Conservation (phyloP, 2,329 filamentous ascomycete genomes). For the Penicillium sp. region DNA sequence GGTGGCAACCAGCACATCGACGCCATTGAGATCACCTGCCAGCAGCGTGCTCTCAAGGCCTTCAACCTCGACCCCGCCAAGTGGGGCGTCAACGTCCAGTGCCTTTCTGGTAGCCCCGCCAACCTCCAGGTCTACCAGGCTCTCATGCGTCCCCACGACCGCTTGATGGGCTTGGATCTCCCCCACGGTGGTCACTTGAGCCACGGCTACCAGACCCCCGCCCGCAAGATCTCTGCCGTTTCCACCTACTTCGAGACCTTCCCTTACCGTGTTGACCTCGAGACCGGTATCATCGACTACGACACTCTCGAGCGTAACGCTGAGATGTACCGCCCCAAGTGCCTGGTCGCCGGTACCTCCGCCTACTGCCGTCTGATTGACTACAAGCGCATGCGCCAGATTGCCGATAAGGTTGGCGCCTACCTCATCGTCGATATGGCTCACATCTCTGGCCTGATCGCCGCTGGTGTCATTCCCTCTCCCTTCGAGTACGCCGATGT, state of each 20-base stretch:
- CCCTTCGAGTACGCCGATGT: conserved; percentile 90
- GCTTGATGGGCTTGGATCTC: conserved; percentile 94
- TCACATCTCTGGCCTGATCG: conserved; percentile 91
- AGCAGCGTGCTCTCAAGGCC: conserved; percentile 85
- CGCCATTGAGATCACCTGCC: conserved; percentile 91
- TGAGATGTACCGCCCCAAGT: conserved; percentile 86
- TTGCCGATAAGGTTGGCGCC: conserved; percentile 85
- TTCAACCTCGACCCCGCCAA: conserved; percentile 83
- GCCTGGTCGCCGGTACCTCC: conserved; percentile 90
- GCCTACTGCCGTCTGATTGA: conserved; percentile 96
- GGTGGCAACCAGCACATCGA: conserved; percentile 99
- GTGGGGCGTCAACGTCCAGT: conserved; percentile 99
- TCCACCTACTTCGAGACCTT: conserved; percentile 99
- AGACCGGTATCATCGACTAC: conserved; percentile 94
- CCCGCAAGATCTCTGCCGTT: conserved; percentile 93
- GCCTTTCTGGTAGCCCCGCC: conserved; percentile 86
- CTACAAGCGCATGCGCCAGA: conserved; percentile 87
- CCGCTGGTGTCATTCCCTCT: conserved; percentile 84
- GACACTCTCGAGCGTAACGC: conserved; percentile 85
- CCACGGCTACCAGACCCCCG: conserved; percentile 94
- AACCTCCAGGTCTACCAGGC: conserved; percentile 99
- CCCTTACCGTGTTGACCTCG: conserved; percentile 86
- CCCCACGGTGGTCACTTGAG: conserved; percentile 95
- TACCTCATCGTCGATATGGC: conserved; percentile 97
- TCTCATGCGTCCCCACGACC: conserved; percentile 86